These are phyloP conservation scores for Phytophthora multivora DNA, from an alignment of 352 stramenopile species.

Conservation along the genomic window DNA sequence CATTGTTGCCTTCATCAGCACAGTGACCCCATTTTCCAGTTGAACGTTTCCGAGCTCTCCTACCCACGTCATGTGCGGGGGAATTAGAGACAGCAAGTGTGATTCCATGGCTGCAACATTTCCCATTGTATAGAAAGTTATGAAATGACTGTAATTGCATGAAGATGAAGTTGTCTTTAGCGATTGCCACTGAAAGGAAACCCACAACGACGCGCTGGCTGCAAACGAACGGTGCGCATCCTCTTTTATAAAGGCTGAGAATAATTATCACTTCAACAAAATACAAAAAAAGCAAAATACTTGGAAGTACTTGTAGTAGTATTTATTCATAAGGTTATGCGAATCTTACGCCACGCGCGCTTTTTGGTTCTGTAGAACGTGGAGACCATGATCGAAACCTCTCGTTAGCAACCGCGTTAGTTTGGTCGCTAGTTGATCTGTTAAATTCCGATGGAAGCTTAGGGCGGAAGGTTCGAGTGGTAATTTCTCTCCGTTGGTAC, in stretches of 20 bases:
- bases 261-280: not conserved
- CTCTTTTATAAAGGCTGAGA: not conserved
- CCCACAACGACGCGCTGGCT: not conserved
- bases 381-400: constrained; percentile 5
- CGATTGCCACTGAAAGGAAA: not conserved
- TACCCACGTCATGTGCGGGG: not conserved
- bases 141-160: too few species aligned
- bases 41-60: not conserved
- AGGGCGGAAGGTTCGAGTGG: not conserved
- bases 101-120: not conserved
- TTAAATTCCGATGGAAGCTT: not conserved
- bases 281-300: too few species aligned
- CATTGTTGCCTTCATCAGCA: not conserved
- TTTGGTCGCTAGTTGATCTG: constrained; percentile 4
- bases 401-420: not conserved
- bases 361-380: constrained; percentile 10
- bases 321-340: not conserved
- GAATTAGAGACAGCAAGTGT: not conserved
- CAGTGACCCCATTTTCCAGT: not conserved
- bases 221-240: not conserved
- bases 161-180: too few species aligned
- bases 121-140: not conserved
- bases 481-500: constrained; percentile 2
- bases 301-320: too few species aligned
- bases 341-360: constrained; percentile 3